A percentile compares a stretch with the other conserved stretches of the same genome.
These are phyloP conservation scores for Bonia amplexicaulis DNA, from an alignment of 176 grass and related monocot species.

Conservation along the genomic window DNA sequence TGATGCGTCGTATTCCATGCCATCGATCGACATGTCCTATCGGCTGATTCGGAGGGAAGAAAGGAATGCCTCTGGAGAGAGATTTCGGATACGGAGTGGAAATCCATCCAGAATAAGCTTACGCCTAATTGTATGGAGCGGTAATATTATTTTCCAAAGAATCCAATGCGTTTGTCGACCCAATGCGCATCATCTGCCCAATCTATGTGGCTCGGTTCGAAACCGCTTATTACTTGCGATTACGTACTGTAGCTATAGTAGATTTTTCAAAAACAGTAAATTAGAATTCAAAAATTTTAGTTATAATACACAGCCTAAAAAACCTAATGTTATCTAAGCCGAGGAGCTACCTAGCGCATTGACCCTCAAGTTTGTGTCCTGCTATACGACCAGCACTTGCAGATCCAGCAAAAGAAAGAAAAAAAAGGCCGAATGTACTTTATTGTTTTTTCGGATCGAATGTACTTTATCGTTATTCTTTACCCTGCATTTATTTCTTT, in stretches of 20 bases:
- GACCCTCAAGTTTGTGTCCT: no score
- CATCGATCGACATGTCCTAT: neutral
- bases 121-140: neutral
- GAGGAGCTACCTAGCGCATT: no score
- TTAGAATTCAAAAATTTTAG: no score
- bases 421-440: neutral
- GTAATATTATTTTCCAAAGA: conserved; percentile 1
- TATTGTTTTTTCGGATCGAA: neutral
- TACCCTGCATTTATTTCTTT: neutral
- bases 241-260: no score
- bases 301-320: no score
- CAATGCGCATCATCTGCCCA: neutral
- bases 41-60: neutral
- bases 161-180: conserved; percentile 14
- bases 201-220: no score
- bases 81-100: conserved; percentile 5
- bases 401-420: neutral
- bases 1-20: neutral
- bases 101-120: neutral
- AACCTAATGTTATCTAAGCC: no score
- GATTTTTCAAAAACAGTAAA: no score
- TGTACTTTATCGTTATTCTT: neutral
- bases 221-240: no score
- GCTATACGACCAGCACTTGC: neutral
- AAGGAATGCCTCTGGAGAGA: conserved; percentile 20